Evolutionary conservation across 768 basidiomycete genomes (phyloP).

Genomic region (Leucosporidium yakuticum): DNA sequence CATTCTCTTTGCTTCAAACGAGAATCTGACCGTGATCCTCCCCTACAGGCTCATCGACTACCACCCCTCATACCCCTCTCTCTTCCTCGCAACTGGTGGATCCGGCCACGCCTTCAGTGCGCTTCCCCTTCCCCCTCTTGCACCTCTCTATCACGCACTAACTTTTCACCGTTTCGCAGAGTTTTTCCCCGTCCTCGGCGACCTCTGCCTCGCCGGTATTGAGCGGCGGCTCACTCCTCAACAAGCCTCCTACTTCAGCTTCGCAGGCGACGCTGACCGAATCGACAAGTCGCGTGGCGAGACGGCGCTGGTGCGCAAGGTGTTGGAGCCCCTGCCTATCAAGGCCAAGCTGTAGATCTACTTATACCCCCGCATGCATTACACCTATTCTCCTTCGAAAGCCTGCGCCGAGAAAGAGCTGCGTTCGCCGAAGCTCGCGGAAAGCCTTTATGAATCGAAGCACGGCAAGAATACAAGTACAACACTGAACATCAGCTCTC

Average conservation of each 20-base stretch:
- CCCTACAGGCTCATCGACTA: constrained; percentile 75
- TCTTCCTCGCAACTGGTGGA: constrained; percentile 79
- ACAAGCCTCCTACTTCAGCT: background rate
- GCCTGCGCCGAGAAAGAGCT: too few relatives aligned
- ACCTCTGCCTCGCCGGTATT: constrained; percentile 54
- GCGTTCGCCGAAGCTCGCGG: too few relatives aligned
- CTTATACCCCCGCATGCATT: too few relatives aligned
- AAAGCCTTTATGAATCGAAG: too few relatives aligned
- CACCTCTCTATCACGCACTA: too few relatives aligned
- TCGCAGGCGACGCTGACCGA: background rate
- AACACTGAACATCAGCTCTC: too few relatives aligned
- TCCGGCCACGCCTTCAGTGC: constrained; percentile 85
- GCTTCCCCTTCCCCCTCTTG: background rate
- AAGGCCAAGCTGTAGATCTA: background rate
- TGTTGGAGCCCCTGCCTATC: background rate
- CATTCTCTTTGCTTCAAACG: too few relatives aligned
- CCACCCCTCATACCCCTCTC: constrained; percentile 53
- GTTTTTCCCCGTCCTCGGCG: constrained; percentile 82
- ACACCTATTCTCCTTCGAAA: too few relatives aligned
- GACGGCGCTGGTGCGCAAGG: background rate
- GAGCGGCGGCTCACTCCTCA: background rate
- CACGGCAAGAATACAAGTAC: too few relatives aligned
- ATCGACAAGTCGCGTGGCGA: background rate
- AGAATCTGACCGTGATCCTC: too few relatives aligned
- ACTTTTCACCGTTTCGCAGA: constrained; percentile 42